These are phyloP conservation scores for Rhizopogon vulgaris DNA, from an alignment of 768 basidiomycete species.

Conservation along the genomic window DNA sequence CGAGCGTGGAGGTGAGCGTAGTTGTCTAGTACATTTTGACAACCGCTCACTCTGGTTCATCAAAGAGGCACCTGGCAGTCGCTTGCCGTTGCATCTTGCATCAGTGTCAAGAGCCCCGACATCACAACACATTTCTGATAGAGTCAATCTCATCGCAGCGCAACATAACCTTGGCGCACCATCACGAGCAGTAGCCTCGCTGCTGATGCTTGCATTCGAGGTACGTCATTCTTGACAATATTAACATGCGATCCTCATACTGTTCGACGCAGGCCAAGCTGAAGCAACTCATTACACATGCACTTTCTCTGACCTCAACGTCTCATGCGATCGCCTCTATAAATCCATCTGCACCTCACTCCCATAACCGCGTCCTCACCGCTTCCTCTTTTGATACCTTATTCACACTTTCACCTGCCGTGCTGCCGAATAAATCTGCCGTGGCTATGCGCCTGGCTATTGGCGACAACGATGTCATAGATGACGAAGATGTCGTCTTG, in stretches of 20 bases:
- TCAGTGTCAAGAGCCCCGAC: slow-evolving; percentile 69
- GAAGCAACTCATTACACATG: slow-evolving; percentile 78
- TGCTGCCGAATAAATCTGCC: slow-evolving; percentile 74
- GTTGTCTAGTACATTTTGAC: slow-evolving; percentile 10
- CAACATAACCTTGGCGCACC: slow-evolving; percentile 66
- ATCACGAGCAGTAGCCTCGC: slow-evolving; percentile 53
- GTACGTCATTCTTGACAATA: slow-evolving; percentile 28
- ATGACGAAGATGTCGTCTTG: slow-evolving; percentile 43
- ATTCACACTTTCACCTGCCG: slow-evolving; percentile 70
- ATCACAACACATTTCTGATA: slow-evolving; percentile 69
- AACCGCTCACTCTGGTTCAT: background rate
- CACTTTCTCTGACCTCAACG: slow-evolving; percentile 67
- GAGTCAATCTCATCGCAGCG: slow-evolving; percentile 75
- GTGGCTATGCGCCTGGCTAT: slow-evolving; percentile 65
- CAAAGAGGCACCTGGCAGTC: slow-evolving; percentile 64
- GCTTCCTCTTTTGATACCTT: slow-evolving; percentile 70
- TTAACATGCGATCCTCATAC: background rate
- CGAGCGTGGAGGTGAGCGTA: slow-evolving; percentile 55
- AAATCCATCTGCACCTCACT: slow-evolving; percentile 43
- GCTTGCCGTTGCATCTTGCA: slow-evolving; percentile 66
- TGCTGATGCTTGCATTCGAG: slow-evolving; percentile 77
- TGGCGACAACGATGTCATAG: slow-evolving; percentile 41
- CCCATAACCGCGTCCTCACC: slow-evolving; percentile 44
- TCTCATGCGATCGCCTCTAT: slow-evolving; percentile 78
- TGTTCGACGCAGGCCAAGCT: slow-evolving; percentile 55